Evolutionary conservation across 164 flowering plant species (phyloP).

Genomic region (Cinnamomum chago): DNA sequence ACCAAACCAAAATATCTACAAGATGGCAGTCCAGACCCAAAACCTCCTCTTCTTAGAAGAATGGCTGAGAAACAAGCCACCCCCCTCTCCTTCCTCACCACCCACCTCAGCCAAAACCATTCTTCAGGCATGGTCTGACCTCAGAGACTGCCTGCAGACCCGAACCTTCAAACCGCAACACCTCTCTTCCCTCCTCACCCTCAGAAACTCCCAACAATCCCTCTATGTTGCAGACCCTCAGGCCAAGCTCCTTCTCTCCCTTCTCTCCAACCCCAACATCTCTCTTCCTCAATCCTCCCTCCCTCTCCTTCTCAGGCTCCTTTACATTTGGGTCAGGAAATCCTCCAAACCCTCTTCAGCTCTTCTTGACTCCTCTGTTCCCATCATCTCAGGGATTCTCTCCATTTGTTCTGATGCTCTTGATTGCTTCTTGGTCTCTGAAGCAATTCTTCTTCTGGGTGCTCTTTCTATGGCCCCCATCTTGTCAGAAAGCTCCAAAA

Average conservation of each 20-base stretch:
- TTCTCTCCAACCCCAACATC: slow-evolving; percentile 42
- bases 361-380: slow-evolving; percentile 49
- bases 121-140: slow-evolving; percentile 86
- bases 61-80: slow-evolving; percentile 45
- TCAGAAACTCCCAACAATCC: slow-evolving; percentile 45
- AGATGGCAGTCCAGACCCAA: slow-evolving; percentile 35
- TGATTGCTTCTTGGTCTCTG: slow-evolving; percentile 18
- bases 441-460: slow-evolving; percentile 64
- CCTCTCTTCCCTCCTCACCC: slow-evolving; percentile 52
- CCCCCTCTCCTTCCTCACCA: slow-evolving; percentile 30
- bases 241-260: slow-evolving; percentile 69
- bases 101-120: slow-evolving; percentile 47
- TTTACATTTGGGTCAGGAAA: slow-evolving; percentile 79
- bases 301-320: slow-evolving; percentile 64
- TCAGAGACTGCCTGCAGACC: slow-evolving; percentile 49
- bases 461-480: slow-evolving; percentile 45
- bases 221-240: slow-evolving; percentile 89
- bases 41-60: slow-evolving; percentile 62
- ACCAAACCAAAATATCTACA: neutral
- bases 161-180: slow-evolving; percentile 38
- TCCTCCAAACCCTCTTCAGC: slow-evolving; percentile 51
- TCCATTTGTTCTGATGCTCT: slow-evolving; percentile 14
- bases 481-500: slow-evolving; percentile 41
- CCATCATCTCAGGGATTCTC: slow-evolving; percentile 32
- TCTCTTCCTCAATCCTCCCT: slow-evolving; percentile 49